A percentile compares a stretch with the other conserved stretches of the same genome.
phyloP scores from a whole-genome alignment of 2,329 filamentous ascomycete species.

The Cladosporium sp. region DNA sequence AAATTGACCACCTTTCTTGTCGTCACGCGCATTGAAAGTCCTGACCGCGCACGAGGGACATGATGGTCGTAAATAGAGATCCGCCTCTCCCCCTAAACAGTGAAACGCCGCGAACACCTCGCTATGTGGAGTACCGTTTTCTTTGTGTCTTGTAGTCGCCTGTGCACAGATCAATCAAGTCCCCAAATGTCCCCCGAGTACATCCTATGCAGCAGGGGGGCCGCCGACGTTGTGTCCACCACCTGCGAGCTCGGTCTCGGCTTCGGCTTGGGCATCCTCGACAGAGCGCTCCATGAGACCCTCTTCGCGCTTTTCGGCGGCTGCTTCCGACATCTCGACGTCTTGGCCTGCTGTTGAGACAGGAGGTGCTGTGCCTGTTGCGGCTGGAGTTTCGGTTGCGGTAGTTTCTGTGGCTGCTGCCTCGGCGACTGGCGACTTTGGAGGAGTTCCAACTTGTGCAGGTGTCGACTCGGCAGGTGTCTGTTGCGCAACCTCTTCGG shows the following conservation, averaged over 20 bases:
- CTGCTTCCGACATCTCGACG: conserved; percentile 25
- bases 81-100: background rate
- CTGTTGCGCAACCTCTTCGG: background rate
- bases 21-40: background rate
- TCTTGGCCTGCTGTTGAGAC: conserved; percentile 15
- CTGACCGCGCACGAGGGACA: background rate
- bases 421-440: conserved; percentile 16
- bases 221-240: conserved; percentile 18
- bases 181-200: background rate
- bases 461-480: conserved; percentile 30
- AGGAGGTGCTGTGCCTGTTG: conserved; percentile 9
- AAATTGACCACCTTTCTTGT: background rate
- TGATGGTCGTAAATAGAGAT: background rate
- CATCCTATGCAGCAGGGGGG: conserved; percentile 17
- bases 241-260: conserved; percentile 24
- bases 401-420: background rate
- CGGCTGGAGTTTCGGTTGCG: background rate
- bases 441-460: conserved; percentile 25
- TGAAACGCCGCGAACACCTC: conserved; percentile 9
- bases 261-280: conserved; percentile 29
- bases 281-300: conserved; percentile 27
- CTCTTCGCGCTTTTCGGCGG: conserved; percentile 26
- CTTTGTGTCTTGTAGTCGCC: background rate
- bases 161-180: no score
- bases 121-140: conserved; percentile 2